phyloP scores from a whole-genome alignment of 2,329 filamentous ascomycete species.

The Aspergillus intermedius region DNA sequence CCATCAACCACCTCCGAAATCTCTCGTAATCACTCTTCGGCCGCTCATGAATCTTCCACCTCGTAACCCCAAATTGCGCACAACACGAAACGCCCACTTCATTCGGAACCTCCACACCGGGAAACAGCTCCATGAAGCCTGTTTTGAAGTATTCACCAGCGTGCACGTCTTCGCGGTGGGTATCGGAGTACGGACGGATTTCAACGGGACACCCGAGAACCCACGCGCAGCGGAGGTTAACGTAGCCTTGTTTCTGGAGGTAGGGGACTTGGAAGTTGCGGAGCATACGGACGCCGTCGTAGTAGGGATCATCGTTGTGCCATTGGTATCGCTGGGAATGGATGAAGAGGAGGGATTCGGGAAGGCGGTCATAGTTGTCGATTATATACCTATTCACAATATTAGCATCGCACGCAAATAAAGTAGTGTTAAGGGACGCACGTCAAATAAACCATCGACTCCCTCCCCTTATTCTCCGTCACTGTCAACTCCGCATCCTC shows the following conservation, averaged over 20 bases:
- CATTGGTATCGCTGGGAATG: conserved; percentile 37
- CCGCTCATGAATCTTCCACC: conserved; percentile 40
- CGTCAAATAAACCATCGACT: conserved; percentile 41
- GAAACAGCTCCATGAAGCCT: conserved; percentile 47
- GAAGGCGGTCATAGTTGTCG: conserved; percentile 36
- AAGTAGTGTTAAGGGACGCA: conserved; percentile 14
- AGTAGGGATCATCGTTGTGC: conserved; percentile 49
- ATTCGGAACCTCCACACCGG: conserved; percentile 33
- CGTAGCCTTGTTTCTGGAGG: conserved; percentile 46
- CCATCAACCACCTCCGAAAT: conserved; percentile 44
- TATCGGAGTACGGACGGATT: conserved; percentile 41
- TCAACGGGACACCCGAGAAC: conserved; percentile 47
- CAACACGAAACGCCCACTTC: conserved; percentile 48
- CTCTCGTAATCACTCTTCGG: conserved; percentile 44
- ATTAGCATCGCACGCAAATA: neutral
- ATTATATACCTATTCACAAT: conserved; percentile 32
- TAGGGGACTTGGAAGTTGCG: conserved; percentile 44
- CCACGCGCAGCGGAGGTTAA: conserved; percentile 50
- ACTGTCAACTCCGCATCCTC: conserved; percentile 44
- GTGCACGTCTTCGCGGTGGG: conserved; percentile 40
- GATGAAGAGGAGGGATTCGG: conserved; percentile 37
- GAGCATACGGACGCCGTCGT: conserved; percentile 45
- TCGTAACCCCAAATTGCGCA: conserved; percentile 50
- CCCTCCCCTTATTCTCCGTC: conserved; percentile 37
- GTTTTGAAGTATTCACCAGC: conserved; percentile 45